Evolutionary conservation across 768 basidiomycete species (phyloP), one percentile per base, ranked within the genome.

Genomic region (Suillus spraguei): DNA sequence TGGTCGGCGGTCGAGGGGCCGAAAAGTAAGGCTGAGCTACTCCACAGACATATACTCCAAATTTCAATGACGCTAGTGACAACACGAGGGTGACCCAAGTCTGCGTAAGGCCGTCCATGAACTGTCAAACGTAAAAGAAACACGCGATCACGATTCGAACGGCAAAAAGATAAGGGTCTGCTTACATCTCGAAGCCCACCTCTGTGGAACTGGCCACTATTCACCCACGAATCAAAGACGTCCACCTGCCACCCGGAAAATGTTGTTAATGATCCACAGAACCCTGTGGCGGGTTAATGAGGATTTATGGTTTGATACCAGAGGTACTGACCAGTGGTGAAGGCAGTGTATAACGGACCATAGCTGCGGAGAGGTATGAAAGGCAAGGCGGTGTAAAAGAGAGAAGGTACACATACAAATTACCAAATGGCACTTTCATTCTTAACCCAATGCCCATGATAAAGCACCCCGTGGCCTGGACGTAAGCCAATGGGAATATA

Each of bases 191-290:
- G 80, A 38, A 98, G 80, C 59, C 92, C 88, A 58, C 82, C 80
- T 55, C 90, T 84, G 61, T 81, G 72, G 54, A 81, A 83, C 11
- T 79, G 74, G 41, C 79, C 78, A 3, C 82, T 76, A 72, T 98
- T 94, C 1, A 90, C 80, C 87, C 95, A 99, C 0, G 94, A 91
- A 60, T 83, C 76, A 70, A 97, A 99, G 0, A 94, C 76, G 65
- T 96, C 93, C 11, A 92, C 72, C 75, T 98, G 94, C 97, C 97
- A 99, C 42, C 89, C 85, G 17, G 96, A 97, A 79, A 99, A 99
- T 2, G 95, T 98, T 11, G 97, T 99, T 68, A 99, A 76, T 2
- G 94, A 97, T 4, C 97, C 97, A 71, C 97, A 99, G 75, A 98
- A 94, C 16, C 94, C 95, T 90, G 64, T 58, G 33, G 52, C 17